Percentiles rank a stretch among this genome's conserved stretches.
Conservation (phyloP, 192 early-diverging fungal genomes). For the Podila horticola region DNA sequence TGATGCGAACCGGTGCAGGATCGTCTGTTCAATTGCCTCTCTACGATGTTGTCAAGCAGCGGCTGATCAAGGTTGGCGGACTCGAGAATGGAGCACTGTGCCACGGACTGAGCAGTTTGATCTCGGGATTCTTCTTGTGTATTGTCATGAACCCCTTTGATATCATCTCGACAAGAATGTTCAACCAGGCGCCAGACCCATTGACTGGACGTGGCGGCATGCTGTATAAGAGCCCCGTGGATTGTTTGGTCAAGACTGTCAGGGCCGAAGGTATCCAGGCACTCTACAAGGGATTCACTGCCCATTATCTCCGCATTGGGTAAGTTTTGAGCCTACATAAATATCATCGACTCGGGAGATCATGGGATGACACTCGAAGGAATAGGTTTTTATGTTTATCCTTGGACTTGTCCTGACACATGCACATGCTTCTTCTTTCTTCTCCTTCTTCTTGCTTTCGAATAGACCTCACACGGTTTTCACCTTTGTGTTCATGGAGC, state of each 20-base stretch:
- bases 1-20: conserved; percentile 89
- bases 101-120: conserved; percentile 81
- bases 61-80: conserved; percentile 65
- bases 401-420: neutral
- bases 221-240: conserved; percentile 82
- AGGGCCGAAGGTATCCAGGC: conserved; percentile 82
- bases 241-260: conserved; percentile 90
- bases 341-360: neutral
- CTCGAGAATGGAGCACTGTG: conserved; percentile 68
- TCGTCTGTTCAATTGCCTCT: conserved; percentile 90
- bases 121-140: conserved; percentile 88
- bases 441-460: neutral
- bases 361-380: neutral
- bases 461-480: conserved; percentile 38
- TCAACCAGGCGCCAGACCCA: conserved; percentile 80
- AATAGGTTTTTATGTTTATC: conserved; percentile 25
- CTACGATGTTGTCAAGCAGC: conserved; percentile 85
- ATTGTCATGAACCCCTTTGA: conserved; percentile 98
- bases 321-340: conserved; percentile 33
- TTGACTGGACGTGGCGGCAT: conserved; percentile 69
- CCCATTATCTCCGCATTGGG: conserved; percentile 93
- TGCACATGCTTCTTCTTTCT: conserved; percentile 12
- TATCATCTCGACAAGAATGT: conserved; percentile 94
- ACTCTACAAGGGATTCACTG: conserved; percentile 92
- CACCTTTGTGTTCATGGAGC: conserved; percentile 49